Conservation (phyloP, 108 stramenopile species). For the Ochromonas danica region DNA sequence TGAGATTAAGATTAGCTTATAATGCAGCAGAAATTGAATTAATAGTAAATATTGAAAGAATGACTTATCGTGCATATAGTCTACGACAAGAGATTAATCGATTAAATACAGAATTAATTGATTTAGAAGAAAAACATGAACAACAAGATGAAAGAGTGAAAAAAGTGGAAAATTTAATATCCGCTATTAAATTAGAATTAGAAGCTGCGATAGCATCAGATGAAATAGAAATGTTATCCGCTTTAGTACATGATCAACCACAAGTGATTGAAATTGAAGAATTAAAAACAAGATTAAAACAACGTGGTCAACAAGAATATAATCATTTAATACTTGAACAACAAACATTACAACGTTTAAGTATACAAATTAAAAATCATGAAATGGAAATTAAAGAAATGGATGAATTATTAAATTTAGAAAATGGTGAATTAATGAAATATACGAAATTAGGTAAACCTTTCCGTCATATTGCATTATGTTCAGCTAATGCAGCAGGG, state of each 20-base stretch:
- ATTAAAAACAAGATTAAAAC: constrained; percentile 26
- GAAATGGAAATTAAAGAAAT: neutral
- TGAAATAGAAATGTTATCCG: constrained; percentile 30
- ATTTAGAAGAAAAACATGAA: neutral
- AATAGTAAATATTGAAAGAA: constrained; percentile 25
- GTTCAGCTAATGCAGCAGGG: constrained; percentile 52
- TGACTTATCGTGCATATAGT: neutral
- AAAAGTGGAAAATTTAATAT: neutral
- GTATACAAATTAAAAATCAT: neutral
- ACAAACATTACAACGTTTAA: neutral
- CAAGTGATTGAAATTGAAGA: constrained; percentile 34
- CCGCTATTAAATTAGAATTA: constrained; percentile 25
- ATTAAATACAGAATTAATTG: neutral
- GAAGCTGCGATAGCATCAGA: neutral
- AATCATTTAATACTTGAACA: neutral
- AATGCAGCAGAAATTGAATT: constrained; percentile 32
- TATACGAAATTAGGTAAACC: neutral
- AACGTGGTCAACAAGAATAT: neutral
- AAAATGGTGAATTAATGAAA: constrained; percentile 29
- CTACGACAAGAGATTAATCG: neutral
- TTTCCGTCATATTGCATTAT: constrained; percentile 18
- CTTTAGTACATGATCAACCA: constrained; percentile 34
- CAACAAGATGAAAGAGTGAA: neutral
- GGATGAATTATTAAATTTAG: constrained; percentile 1
- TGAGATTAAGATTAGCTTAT: neutral